Evolutionary conservation across 495 filamentous ascomycete species (phyloP).

Genomic region (Tuber calosporum): DNA sequence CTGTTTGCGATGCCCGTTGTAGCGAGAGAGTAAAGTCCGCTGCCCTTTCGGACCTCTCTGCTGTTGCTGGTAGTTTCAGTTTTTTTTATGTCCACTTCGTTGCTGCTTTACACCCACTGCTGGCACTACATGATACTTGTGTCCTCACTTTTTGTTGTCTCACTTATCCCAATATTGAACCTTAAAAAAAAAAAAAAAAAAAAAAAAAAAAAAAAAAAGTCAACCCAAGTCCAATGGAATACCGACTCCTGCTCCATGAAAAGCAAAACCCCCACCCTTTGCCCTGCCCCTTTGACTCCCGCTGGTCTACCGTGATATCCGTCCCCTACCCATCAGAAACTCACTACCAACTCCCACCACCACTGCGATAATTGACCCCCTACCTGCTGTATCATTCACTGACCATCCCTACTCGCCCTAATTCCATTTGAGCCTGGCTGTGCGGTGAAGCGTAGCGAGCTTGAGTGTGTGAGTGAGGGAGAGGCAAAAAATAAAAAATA

Average conservation of each 20-base stretch:
- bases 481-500: constrained; percentile 19
- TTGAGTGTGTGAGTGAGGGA: neutral
- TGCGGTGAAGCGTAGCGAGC: constrained; percentile 17
- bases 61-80: neutral
- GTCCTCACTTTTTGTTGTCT: constrained; percentile 6
- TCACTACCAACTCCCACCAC: constrained; percentile 1
- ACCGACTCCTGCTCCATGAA: neutral
- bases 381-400: constrained; percentile 29
- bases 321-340: constrained; percentile 1
- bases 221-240: neutral
- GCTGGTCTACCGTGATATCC: constrained; percentile 37
- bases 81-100: neutral
- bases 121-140: constrained; percentile 7
- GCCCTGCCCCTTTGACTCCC: constrained; percentile 33
- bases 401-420: constrained; percentile 17
- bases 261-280: constrained; percentile 5
- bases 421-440: constrained; percentile 27
- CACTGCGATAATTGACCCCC: neutral
- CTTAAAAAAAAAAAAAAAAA: too few relatives aligned
- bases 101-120: constrained; percentile 2
- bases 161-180: constrained; percentile 4
- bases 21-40: constrained; percentile 4
- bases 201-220: neutral
- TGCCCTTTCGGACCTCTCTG: neutral
- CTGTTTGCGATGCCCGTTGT: constrained; percentile 4